phyloP scores from a whole-genome alignment of 1,284 basidiomycete species.

The Phellinidium pouzarii region DNA sequence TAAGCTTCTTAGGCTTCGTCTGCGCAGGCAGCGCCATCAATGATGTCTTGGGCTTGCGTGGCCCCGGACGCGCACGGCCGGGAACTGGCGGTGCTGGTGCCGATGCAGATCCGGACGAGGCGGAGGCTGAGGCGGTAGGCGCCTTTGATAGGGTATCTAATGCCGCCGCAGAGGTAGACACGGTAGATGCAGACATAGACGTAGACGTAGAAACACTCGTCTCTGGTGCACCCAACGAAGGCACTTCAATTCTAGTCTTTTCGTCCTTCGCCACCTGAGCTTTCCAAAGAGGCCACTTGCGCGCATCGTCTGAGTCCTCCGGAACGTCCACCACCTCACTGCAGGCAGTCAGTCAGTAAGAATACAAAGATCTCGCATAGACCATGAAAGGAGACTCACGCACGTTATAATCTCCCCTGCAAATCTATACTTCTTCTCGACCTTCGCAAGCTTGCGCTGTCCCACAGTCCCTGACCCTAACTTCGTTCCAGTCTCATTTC shows the following conservation, averaged over 20 bases:
- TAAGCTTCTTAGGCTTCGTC: constrained; percentile 63
- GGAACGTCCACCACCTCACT: constrained; percentile 69
- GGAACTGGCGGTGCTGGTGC: constrained; percentile 12
- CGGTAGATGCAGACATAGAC: background rate
- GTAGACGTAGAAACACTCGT: background rate
- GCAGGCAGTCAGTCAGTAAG: constrained; percentile 7
- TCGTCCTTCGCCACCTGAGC: constrained; percentile 17
- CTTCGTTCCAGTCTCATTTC: too few species aligned
- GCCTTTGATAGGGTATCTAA: background rate
- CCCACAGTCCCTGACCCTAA: constrained; percentile 17
- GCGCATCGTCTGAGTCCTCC: constrained; percentile 65
- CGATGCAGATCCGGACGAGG: constrained; percentile 9
- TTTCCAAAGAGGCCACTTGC: constrained; percentile 59
- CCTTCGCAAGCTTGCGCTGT: constrained; percentile 43
- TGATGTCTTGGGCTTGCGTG: constrained; percentile 54
- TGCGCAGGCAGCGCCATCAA: constrained; percentile 42
- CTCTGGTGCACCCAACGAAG: too few species aligned
- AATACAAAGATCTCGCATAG: constrained; percentile 18
- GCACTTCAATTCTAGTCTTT: too few species aligned
- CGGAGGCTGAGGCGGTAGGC: constrained; percentile 11
- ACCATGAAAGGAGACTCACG: constrained; percentile 27
- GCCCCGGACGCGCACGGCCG: constrained; percentile 40
- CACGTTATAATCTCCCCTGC: constrained; percentile 70
- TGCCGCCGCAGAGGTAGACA: background rate
- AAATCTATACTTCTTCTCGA: constrained; percentile 62